Percentiles rank a stretch among this genome's conserved stretches.
These are phyloP conservation scores for Pleurotus platypus DNA, from an alignment of 768 basidiomycete genomes.

Conservation along the genomic window DNA sequence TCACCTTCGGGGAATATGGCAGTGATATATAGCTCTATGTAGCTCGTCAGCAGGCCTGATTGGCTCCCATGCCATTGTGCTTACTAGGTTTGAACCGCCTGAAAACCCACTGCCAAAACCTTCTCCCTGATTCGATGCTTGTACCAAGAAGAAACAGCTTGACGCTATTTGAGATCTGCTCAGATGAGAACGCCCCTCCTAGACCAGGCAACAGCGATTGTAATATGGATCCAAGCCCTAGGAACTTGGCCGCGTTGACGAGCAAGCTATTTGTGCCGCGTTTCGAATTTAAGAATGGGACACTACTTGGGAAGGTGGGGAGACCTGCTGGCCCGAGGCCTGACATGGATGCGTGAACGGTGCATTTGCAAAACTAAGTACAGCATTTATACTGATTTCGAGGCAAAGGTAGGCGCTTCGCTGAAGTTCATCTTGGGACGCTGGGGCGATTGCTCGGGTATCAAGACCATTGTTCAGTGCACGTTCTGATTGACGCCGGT, in stretches of 20 bases:
- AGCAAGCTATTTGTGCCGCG: neutral
- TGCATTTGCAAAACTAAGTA: too few species aligned
- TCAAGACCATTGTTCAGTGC: too few species aligned
- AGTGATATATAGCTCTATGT: conserved; percentile 37
- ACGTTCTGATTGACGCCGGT: too few species aligned
- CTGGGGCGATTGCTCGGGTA: too few species aligned
- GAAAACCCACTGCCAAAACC: conserved; percentile 22
- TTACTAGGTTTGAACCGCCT: conserved; percentile 34
- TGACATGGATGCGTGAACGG: too few species aligned
- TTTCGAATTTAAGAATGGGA: too few species aligned
- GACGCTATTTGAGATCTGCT: conserved; percentile 6
- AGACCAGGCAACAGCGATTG: neutral
- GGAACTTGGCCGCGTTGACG: neutral
- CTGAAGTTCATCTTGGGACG: too few species aligned
- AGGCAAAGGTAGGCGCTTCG: too few species aligned
- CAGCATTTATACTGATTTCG: too few species aligned
- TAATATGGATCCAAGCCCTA: neutral
- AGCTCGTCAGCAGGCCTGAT: neutral
- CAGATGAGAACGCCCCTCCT: neutral
- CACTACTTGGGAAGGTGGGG: too few species aligned
- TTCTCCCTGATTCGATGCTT: conserved; percentile 10
- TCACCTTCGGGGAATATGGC: conserved; percentile 43
- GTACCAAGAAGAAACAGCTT: conserved; percentile 8
- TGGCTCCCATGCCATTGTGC: conserved; percentile 9
- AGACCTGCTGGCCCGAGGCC: too few species aligned